Evolutionary conservation across 306 rosid species (phyloP), one percentile per base, ranked within the genome.

Genomic region (Cyclanthera cordifolia): DNA sequence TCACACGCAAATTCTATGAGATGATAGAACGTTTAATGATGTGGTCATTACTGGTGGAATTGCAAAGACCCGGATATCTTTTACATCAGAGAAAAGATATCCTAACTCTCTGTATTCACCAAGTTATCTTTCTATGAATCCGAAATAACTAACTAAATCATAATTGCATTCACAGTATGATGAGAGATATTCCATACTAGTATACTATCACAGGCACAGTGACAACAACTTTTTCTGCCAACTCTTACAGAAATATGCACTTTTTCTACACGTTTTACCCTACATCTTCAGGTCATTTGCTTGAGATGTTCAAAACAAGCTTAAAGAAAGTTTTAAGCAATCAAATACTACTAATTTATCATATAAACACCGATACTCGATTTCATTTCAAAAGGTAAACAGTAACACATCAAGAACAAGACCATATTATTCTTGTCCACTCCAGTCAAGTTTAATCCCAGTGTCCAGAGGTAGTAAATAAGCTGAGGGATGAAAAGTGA

Each of bases 81-180:
- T 23, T 23, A 41, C 2, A 43, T 13, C 53, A 65, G 12, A 23
- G 70, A 45, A 65, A 45, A 34, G 70, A 43, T 14, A 23, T 6
- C 19, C 70, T 23, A 65, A 37, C 53, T 6, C 70, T 64, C 53
- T 65, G 37, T 61, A 12, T 37, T 61, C 19, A 23, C 53, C 53
- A 65, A 64, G 70, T 64, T 19, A 39, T 63, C 52, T 43, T 43
- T 23, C 17, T 23, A 25, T 17, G 43, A 37, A 37, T 37, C 43
- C n/a, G n/a, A n/a, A 37, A 6, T 6, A 37, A 37, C 43, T 37
- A 37, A 37, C 43, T 37, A 63, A 63, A 63, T 39, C 69, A 63
- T 63, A 19, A 41, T 3, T 64, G 17, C 52, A 64, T 4, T 14
- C 70, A 64, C 34, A 45, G 37, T 39, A 41, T 2, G 16, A 41